Evolutionary conservation across 1,139 yeast genomes (phyloP), one percentile per base, ranked within the genome.

Genomic region (Yamadazyma sp.): DNA sequence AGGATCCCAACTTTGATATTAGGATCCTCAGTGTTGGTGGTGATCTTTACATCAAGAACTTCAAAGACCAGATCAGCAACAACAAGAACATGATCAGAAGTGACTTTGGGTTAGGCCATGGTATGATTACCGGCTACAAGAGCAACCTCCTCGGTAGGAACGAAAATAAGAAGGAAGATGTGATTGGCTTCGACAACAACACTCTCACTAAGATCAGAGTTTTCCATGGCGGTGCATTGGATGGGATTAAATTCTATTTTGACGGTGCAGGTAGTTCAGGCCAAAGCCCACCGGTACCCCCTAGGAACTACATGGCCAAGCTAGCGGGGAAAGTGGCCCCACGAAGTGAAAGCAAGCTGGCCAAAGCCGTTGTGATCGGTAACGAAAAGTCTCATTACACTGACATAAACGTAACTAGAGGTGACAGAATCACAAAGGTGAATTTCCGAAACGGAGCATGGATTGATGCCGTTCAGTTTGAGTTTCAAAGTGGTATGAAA

Each of bases 401-500:
- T 0, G 94, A 85, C 38, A 75, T 84, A 44, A 58, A 56, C 1
- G 55, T 91, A 8, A 64, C 66, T 2, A 61, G 60, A 0, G 87
- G 80, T 26, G 96, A 91, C 55, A 48, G 51, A 9, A 66, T 92
- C 7, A 57, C 69, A 3, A 84, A 83, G 30, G 68, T 89, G 42
- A 72, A 74, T 40, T 66, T 88, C 34, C 72, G 95, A 46, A 71
- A 81, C 37, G 98, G 98, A 5, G 82, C 76, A 1, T 92, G 98
- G 97, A 69, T 92, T 12, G 98, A 92, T 66, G 96, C 85, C 1
- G 64, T 87, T 15, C 95, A 86, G 54, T 78, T 95, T 15, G 76
- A 69, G 46, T 75, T 75, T 17, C 52, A 62, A 31, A 68, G 64
- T 26, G 88, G 88, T 1, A 66, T 77, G 40, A 46, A 55, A 3